A percentile compares a stretch with the other conserved stretches of the same genome.
Conservation (phyloP, 352 stramenopile species). For the Globisporangium emineosum region DNA sequence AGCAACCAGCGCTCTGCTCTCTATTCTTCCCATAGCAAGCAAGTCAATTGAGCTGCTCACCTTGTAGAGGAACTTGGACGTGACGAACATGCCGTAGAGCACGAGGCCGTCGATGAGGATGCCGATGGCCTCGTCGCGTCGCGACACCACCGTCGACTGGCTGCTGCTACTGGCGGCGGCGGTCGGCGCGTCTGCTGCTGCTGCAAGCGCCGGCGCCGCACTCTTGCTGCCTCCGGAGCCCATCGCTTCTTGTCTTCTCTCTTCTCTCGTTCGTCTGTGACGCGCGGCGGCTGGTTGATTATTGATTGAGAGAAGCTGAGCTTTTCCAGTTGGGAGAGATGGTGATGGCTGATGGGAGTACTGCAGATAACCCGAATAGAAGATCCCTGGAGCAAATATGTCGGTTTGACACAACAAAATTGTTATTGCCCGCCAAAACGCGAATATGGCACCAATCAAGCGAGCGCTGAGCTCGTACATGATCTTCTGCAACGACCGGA, state of each 20-base stretch:
- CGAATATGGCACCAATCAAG: constrained; percentile 60
- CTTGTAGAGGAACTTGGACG: constrained; percentile 85
- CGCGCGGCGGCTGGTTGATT: background rate
- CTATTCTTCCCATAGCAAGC: background rate
- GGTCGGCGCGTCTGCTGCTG: constrained; percentile 3
- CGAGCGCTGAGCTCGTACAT: constrained; percentile 87
- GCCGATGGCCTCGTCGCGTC: constrained; percentile 55
- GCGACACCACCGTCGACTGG: constrained; percentile 28
- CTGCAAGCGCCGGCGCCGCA: constrained; percentile 11
- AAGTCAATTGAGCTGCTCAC: constrained; percentile 12
- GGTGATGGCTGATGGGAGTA: background rate
- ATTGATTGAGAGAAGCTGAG: background rate
- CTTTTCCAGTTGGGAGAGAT: background rate
- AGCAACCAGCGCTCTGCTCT: background rate
- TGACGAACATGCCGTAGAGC: constrained; percentile 81
- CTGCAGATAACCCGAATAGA: constrained; percentile 7
- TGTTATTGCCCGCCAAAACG: constrained; percentile 12
- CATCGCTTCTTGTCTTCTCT: constrained; percentile 27
- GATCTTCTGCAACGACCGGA: constrained; percentile 76
- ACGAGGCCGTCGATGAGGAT: constrained; percentile 77
- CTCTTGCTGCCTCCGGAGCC: constrained; percentile 59
- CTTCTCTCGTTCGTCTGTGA: background rate
- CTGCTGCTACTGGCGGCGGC: constrained; percentile 14
- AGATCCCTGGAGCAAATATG: background rate
- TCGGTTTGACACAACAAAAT: background rate